Evolutionary conservation across 2,329 filamentous ascomycete genomes (phyloP), one percentile per base, ranked within the genome.

Genomic region (Thermoascus crustaceus): DNA sequence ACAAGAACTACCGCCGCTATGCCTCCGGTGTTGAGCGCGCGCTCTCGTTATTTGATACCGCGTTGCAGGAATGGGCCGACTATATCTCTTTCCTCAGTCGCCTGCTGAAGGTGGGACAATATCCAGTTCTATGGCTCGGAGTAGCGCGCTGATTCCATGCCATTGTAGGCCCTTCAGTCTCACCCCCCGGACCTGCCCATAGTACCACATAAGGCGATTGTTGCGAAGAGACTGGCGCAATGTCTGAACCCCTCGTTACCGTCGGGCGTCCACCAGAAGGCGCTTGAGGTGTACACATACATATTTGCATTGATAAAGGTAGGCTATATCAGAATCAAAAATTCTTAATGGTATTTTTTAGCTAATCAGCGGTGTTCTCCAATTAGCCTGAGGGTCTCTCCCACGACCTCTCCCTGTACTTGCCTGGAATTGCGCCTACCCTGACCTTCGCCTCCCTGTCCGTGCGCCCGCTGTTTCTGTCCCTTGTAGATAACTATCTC

Each of bases 1-100:
- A 82, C 53, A 81, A 80, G 48, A 67, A 63, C 41, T 89, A 85
- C 58, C 85, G 88, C 47, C 83, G 88, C 60, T 98, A 96, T 76
- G 86, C 87, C 29, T 77, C 81, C 32, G 83, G 79, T 39, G 80
- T 98, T 46, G 89, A 96, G 54, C 78, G 87, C 59, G 84, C 87
- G 21, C 73, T 98, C 43, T 76, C 83, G 30, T 72, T 94, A 21
- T 98, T 95, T 67, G 91, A 98, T 57, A 88, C 85, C 10, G 80
- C 86, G 19, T 72, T 95, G 48, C 87, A 96, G 64, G 91, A 98
- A 77, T 98, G 91, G 91, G 91, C 93, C 32, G 91, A 98, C 66
- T 98, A 98, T 58, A 98, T 98, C 53, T 94, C 89, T 11, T 98
- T 96, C 58, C 68, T 98, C 37, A 93, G 85, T 56, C 79, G 86